Base-by-base conservation (phyloP, 2,329 filamentous ascomycete species). In the Nannizziopsis arthrosporioides region DNA sequence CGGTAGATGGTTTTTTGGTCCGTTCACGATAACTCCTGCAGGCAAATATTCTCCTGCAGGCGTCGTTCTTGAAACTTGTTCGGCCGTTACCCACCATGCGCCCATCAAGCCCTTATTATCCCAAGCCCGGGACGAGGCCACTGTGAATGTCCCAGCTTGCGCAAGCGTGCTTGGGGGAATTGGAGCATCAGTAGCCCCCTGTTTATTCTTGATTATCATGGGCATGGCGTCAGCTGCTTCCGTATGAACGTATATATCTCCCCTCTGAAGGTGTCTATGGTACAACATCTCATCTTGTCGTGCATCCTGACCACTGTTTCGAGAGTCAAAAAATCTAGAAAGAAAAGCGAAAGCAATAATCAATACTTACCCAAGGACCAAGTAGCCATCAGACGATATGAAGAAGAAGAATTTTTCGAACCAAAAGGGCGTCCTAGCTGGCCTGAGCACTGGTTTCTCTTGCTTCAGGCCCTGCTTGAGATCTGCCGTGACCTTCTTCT, bases 401-500 rank as follows among this genome's bases (percentile, higher is more conserved):
- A 98, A 98, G 76, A 87, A 96, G 22, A 81, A 73, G 59, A 94
- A 98, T 66, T 98, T 98, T 60, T 98, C 92, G 56, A 95, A 98
- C 92, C 92, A 98, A 58, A 89, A 77, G 55, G 82, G 83, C 59
- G 81, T 84, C 48, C 92, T 78, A 7, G 94, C 82, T 0, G 84
- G 87, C 40, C 89, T 81, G 8, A 96, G 69, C 1, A 93, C 72
- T 15, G 87, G 82, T 63, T 94, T 95, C 66, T 96, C 92, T 61
- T 92, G 84, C 68, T 94, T 94, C 49, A 96, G 66, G 0, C 81
- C 83, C 59, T 88, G 90, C 67, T 85, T 93, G 17, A 96, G 72
- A 61, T 94, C 87, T 10, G 85, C 79, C 3, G 77, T 74, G 17
- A 96, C 89, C 67, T 94, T 95, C 59, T 84, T 82, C 62, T 94